Evolutionary conservation across 202 grass and related monocot species (phyloP).

Genomic region (Hordeum pubiflorum): DNA sequence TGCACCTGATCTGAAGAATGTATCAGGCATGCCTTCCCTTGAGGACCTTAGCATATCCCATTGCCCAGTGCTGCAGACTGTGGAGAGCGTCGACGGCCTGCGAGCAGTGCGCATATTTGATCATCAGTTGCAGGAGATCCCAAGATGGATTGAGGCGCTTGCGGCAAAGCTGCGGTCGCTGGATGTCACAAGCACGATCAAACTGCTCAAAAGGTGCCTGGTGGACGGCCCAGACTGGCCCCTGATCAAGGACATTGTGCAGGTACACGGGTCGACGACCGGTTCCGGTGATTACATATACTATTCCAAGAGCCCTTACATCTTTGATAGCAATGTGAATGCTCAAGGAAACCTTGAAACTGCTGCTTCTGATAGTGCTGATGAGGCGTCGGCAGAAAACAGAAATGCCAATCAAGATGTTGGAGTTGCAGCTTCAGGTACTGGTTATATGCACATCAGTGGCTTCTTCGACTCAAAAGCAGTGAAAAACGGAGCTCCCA

Average conservation of each 20-base stretch:
- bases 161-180: conserved; percentile 34
- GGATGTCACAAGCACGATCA: conserved; percentile 32
- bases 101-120: conserved; percentile 50
- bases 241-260: conserved; percentile 49
- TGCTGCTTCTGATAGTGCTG: conserved; percentile 15
- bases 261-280: conserved; percentile 45
- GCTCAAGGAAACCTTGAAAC: background rate
- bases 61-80: conserved; percentile 34
- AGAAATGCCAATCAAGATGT: background rate
- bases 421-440: conserved; percentile 26
- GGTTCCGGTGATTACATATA: conserved; percentile 40
- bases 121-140: conserved; percentile 47
- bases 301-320: conserved; percentile 51
- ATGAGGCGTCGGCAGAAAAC: background rate
- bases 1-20: conserved; percentile 43
- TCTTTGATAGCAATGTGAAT: conserved; percentile 47
- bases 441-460: conserved; percentile 12
- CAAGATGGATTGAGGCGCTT: conserved; percentile 48
- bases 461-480: conserved; percentile 32
- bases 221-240: conserved; percentile 48
- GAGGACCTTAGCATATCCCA: conserved; percentile 55
- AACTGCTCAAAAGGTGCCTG: conserved; percentile 46
- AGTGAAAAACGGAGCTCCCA: background rate
- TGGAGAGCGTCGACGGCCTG: conserved; percentile 36
- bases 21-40: conserved; percentile 53